phyloP scores from a whole-genome alignment of 768 basidiomycete genomes.

The Hygrocybe coccinea region DNA sequence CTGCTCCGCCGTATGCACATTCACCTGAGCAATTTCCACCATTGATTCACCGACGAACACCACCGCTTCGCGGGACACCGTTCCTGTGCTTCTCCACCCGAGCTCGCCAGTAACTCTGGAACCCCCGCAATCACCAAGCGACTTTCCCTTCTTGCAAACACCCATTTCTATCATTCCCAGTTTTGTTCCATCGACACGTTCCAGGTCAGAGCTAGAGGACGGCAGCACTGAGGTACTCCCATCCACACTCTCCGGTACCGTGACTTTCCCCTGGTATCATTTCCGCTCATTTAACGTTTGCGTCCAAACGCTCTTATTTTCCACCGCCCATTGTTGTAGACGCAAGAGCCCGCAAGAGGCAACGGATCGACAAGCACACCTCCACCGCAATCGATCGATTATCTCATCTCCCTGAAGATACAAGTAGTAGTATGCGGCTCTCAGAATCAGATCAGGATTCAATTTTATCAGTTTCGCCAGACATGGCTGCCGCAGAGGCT shows the following conservation, averaged over 20 bases:
- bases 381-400: constrained; percentile 32
- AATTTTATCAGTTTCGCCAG: constrained; percentile 41
- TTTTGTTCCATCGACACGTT: constrained; percentile 62
- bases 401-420: constrained; percentile 24
- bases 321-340: too few species aligned
- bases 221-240: constrained; percentile 30
- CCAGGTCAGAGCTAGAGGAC: constrained; percentile 59
- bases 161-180: constrained; percentile 32
- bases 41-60: constrained; percentile 66
- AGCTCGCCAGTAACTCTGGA: constrained; percentile 47
- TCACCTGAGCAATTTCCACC: constrained; percentile 32
- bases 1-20: constrained; percentile 13
- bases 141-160: constrained; percentile 22
- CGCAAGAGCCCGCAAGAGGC: constrained; percentile 63
- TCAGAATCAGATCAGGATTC: constrained; percentile 48
- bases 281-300: neutral
- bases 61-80: constrained; percentile 52
- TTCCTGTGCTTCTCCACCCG: constrained; percentile 38
- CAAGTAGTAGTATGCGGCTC: constrained; percentile 46
- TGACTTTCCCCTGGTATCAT: constrained; percentile 10
- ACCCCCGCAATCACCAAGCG: constrained; percentile 28
- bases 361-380: constrained; percentile 49
- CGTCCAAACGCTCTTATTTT: constrained; percentile 39
- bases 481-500: constrained; percentile 36
- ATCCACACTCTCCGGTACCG: constrained; percentile 35